Evolutionary conservation across 768 basidiomycete genomes (phyloP).

Genomic region (Suillus plorans): DNA sequence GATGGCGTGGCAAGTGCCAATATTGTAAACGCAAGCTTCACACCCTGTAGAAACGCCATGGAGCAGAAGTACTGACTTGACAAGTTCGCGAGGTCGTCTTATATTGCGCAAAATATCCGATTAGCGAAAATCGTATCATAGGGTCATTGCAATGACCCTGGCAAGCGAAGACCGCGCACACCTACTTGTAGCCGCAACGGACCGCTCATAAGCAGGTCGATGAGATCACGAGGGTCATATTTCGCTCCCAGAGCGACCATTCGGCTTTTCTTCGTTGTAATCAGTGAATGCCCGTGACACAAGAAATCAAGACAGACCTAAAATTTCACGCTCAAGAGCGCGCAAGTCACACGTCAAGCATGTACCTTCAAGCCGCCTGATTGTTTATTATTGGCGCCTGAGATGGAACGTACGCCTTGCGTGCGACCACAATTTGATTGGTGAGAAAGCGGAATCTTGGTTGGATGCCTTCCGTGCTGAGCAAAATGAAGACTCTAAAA

Average conservation of each 20-base stretch:
- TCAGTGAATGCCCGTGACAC: not conserved
- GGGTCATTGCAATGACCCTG: not conserved
- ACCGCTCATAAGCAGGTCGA: not conserved
- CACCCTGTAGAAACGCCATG: constrained; percentile 7
- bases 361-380: not conserved
- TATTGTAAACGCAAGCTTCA: constrained; percentile 10
- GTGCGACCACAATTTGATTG: not conserved
- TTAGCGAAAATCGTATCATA: constrained; percentile 3
- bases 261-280: constrained; percentile 1
- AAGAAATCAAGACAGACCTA: not conserved
- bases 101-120: not conserved
- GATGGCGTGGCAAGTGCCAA: constrained; percentile 14
- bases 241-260: not conserved
- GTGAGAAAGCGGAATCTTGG: not conserved
- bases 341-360: not conserved
- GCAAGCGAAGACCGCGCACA: not conserved
- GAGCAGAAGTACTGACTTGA: not conserved
- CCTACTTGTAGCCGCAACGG: constrained; percentile 1
- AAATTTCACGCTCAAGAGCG: not conserved
- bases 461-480: not conserved
- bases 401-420: not conserved
- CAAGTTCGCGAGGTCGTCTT: constrained; percentile 4
- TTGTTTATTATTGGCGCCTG: constrained; percentile 4
- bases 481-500: not conserved
- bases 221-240: constrained; percentile 4